Percentiles rank a stretch among this genome's conserved stretches.
Conservation (phyloP, 148 eudicot genomes). For the Amaranthus palmeri region DNA sequence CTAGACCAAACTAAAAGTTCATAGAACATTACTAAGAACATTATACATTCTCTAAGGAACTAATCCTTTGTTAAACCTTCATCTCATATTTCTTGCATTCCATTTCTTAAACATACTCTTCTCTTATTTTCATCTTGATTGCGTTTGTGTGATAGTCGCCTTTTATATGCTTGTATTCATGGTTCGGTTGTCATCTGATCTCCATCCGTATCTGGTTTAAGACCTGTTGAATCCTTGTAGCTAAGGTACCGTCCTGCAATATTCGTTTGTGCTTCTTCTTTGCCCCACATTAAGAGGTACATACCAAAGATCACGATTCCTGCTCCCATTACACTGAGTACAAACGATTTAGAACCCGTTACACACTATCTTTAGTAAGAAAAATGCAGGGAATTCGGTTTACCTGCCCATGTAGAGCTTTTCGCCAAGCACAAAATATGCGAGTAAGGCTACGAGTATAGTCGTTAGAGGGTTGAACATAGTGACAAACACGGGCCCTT, state of each 20-base stretch:
- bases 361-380: not conserved
- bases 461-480: slow-evolving; percentile 64
- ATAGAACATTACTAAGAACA: not conserved
- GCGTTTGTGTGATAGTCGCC: not conserved
- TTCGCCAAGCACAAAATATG: slow-evolving; percentile 65
- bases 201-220: slow-evolving; percentile 17
- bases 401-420: slow-evolving; percentile 67
- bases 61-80: not conserved
- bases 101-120: too few species aligned
- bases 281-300: slow-evolving; percentile 67
- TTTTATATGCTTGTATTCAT: not conserved
- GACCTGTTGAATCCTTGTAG: slow-evolving; percentile 21
- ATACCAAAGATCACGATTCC: slow-evolving; percentile 48
- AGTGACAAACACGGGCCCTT: slow-evolving; percentile 78
- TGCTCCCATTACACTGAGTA: slow-evolving; percentile 57
- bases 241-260: slow-evolving; percentile 17
- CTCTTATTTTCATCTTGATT: not conserved
- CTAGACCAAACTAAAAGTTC: not conserved
- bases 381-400: not conserved
- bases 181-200: slow-evolving; percentile 4
- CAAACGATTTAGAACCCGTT: not conserved
- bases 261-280: slow-evolving; percentile 41
- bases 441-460: slow-evolving; percentile 47
- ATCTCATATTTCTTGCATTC: not conserved
- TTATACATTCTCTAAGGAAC: not conserved